Percentiles rank a stretch among this genome's conserved stretches.
These are phyloP conservation scores for Corylus heterophylla DNA, from an alignment of 306 rosid species.

Conservation along the genomic window DNA sequence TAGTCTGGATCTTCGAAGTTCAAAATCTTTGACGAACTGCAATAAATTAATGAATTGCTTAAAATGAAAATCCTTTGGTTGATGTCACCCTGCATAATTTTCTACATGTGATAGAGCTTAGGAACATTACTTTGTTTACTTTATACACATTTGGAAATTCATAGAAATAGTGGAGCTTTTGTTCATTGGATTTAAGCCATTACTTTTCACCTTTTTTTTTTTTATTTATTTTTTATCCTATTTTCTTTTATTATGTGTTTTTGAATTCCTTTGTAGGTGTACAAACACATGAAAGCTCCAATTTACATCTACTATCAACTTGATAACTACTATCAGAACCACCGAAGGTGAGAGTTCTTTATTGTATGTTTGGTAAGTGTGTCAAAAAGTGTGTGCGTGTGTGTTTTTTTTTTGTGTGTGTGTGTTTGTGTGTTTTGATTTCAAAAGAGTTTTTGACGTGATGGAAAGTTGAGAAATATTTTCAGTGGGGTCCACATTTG, in stretches of 20 bases:
- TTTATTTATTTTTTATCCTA: no score
- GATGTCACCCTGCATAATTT: neutral
- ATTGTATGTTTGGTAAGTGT: slow-evolving; percentile 13
- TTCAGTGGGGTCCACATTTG: no score
- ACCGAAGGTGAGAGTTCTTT: slow-evolving; percentile 68
- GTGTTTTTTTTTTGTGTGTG: no score
- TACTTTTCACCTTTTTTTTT: neutral
- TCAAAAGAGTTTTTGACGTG: no score
- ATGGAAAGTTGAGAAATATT: no score
- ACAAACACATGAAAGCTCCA: slow-evolving; percentile 85
- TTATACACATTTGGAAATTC: neutral
- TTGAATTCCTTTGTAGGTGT: slow-evolving; percentile 51
- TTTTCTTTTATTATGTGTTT: slow-evolving; percentile 18
- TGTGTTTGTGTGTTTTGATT: no score
- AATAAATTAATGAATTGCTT: neutral
- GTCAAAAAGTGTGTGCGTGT: neutral
- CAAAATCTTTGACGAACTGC: neutral
- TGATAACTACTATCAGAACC: slow-evolving; percentile 95
- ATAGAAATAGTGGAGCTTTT: neutral
- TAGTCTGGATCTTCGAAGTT: neutral
- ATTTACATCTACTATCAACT: slow-evolving; percentile 85
- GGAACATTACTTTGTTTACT: neutral
- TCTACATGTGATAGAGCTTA: neutral
- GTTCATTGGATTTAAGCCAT: neutral
- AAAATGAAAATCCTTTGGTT: neutral